phyloP scores from a whole-genome alignment of 2,329 filamentous ascomycete species.

The Septoria petroselini region DNA sequence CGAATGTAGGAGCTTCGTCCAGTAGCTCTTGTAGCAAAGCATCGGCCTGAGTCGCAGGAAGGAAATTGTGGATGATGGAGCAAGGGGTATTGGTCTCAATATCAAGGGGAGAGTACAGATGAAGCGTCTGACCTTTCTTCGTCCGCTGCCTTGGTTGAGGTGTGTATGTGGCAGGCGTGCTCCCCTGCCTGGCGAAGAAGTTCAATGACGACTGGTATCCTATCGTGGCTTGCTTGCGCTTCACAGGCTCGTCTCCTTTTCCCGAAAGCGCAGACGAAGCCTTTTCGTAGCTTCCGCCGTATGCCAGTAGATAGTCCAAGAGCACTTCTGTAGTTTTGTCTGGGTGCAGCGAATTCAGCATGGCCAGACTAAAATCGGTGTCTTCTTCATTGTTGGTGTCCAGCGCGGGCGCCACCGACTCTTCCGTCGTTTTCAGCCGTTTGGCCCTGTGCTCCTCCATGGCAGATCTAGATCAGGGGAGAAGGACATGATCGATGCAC shows the following conservation, averaged over 20 bases:
- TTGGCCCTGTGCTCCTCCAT: constrained; percentile 25
- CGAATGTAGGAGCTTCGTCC: constrained; percentile 67
- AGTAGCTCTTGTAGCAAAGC: constrained; percentile 72
- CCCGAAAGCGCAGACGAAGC: constrained; percentile 57
- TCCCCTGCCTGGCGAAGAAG: constrained; percentile 19
- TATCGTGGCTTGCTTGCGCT: constrained; percentile 36
- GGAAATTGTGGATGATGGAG: constrained; percentile 87
- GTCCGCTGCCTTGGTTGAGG: constrained; percentile 49
- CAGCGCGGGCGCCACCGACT: constrained; percentile 6
- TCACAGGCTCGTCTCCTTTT: constrained; percentile 26
- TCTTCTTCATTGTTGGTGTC: constrained; percentile 62
- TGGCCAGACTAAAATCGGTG: constrained; percentile 84
- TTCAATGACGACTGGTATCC: constrained; percentile 47
- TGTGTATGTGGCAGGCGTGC: not conserved
- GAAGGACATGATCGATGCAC: not conserved
- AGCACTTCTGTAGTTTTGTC: constrained; percentile 61
- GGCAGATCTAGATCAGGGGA: not conserved
- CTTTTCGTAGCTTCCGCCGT: constrained; percentile 70
- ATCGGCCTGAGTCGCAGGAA: constrained; percentile 69
- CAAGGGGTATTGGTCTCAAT: constrained; percentile 82
- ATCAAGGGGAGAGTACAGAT: constrained; percentile 77
- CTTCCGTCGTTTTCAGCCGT: constrained; percentile 21
- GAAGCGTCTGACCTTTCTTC: constrained; percentile 76
- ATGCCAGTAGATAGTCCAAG: constrained; percentile 73
- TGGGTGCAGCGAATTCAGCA: constrained; percentile 75